Conservation (phyloP, 352 stramenopile genomes). For the Phytophthora sp. region DNA sequence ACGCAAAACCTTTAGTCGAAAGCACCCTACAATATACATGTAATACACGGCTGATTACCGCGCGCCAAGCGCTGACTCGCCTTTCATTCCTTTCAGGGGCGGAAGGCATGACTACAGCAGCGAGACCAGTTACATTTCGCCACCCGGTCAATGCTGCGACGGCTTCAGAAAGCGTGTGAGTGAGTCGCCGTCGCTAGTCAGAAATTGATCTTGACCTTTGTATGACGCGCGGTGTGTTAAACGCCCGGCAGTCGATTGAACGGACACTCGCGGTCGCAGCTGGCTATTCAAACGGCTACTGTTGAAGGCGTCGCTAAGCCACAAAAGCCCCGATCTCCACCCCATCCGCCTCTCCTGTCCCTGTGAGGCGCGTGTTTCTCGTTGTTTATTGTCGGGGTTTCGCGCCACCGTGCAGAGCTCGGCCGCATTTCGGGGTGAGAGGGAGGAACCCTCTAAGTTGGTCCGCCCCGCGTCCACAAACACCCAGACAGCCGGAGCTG, state of each 20-base stretch:
- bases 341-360: constrained; percentile 26
- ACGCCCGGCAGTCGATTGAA: constrained; percentile 30
- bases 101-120: background rate
- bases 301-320: constrained; percentile 31
- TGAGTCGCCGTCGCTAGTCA: constrained; percentile 9
- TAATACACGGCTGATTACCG: too few relatives aligned
- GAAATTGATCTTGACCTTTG: constrained; percentile 5
- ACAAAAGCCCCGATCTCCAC: constrained; percentile 36
- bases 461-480: constrained; percentile 32
- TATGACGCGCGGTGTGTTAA: constrained; percentile 20
- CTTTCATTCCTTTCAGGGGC: background rate
- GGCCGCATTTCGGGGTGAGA: constrained; percentile 26
- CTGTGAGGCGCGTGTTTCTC: constrained; percentile 24
- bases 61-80: background rate
- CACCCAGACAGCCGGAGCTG: constrained; percentile 19
- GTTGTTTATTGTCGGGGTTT: constrained; percentile 16
- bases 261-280: constrained; percentile 12
- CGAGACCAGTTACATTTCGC: constrained; percentile 3
- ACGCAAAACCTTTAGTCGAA: constrained; percentile 12
- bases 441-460: constrained; percentile 7
- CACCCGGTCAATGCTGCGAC: background rate
- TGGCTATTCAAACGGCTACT: constrained; percentile 23
- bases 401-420: constrained; percentile 14
- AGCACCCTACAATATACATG: too few relatives aligned
- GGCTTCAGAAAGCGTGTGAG: constrained; percentile 11